phyloP scores from a whole-genome alignment of 108 stramenopile species.

The Conticribra weissflogii region DNA sequence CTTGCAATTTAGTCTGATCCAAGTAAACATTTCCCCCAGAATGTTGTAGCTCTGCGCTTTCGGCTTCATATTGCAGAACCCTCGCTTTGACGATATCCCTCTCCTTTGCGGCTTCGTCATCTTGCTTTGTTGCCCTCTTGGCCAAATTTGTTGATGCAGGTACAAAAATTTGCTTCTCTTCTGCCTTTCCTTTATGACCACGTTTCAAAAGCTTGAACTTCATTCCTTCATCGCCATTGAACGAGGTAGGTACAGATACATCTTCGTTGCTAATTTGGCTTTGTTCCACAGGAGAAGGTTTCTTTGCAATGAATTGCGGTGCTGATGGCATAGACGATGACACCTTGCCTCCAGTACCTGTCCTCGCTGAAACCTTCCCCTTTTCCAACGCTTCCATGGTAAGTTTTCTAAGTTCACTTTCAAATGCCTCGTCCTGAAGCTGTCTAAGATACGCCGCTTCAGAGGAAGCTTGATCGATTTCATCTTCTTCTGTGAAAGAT shows the following conservation, averaged over 20 bases:
- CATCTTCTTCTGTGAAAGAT: slow-evolving; percentile 48
- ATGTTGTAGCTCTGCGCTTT: slow-evolving; percentile 64
- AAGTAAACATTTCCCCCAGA: slow-evolving; percentile 86
- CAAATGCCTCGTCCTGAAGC: slow-evolving; percentile 88
- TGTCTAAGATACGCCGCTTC: slow-evolving; percentile 81
- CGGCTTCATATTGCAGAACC: slow-evolving; percentile 87
- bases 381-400: slow-evolving; percentile 90
- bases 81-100: slow-evolving; percentile 84
- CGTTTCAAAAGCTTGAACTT: slow-evolving; percentile 89
- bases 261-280: slow-evolving; percentile 28
- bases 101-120: slow-evolving; percentile 85
- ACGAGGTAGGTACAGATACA: slow-evolving; percentile 38
- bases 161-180: slow-evolving; percentile 84
- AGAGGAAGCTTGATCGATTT: slow-evolving; percentile 69
- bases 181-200: slow-evolving; percentile 91
- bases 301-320: slow-evolving; percentile 74
- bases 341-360: slow-evolving; percentile 64
- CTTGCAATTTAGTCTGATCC: slow-evolving; percentile 80
- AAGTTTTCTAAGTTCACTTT: slow-evolving; percentile 79
- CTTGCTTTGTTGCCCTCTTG: slow-evolving; percentile 75
- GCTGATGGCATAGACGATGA: slow-evolving; percentile 77
- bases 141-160: slow-evolving; percentile 85
- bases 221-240: slow-evolving; percentile 75
- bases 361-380: slow-evolving; percentile 67
- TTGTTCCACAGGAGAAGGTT: slow-evolving; percentile 46